Evolutionary conservation across 192 early-diverging fungal species (phyloP).

Genomic region (Umbelopsis isabellina): DNA sequence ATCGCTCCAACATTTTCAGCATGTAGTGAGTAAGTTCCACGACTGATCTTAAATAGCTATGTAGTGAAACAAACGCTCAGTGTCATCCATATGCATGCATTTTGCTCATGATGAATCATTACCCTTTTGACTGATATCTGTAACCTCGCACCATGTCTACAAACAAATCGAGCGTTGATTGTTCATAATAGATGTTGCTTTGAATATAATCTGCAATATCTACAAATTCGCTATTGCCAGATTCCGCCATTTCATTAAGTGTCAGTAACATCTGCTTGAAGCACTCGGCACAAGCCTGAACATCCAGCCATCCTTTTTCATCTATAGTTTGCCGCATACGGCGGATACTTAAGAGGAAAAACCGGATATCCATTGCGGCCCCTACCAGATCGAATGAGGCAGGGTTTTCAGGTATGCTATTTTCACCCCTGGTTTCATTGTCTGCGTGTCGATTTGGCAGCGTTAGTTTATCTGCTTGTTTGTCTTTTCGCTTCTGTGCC

Average conservation of each 20-base stretch:
- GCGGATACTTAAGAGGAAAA: conserved; percentile 38
- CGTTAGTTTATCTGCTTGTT: neutral
- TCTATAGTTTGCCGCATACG: conserved; percentile 39
- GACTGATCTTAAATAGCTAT: conserved; percentile 60
- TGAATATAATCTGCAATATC: conserved; percentile 67
- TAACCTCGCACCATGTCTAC: conserved; percentile 51
- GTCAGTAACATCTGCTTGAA: conserved; percentile 64
- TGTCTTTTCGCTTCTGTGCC: neutral
- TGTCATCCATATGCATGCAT: neutral
- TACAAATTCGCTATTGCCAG: conserved; percentile 48
- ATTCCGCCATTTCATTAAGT: conserved; percentile 56
- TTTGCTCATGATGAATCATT: neutral
- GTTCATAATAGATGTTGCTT: conserved; percentile 74
- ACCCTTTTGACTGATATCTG: conserved; percentile 50
- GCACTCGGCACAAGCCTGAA: conserved; percentile 58
- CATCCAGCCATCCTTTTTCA: conserved; percentile 51
- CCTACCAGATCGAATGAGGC: conserved; percentile 46
- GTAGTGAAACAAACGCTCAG: neutral
- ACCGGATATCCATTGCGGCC: conserved; percentile 30
- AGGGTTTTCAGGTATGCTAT: conserved; percentile 7
- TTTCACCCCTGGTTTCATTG: neutral
- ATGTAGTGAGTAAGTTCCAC: conserved; percentile 61
- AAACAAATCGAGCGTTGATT: conserved; percentile 62
- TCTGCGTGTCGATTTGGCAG: neutral
- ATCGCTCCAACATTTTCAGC: conserved; percentile 65